Evolutionary conservation across 805 yeast genomes (phyloP).

Genomic region (Saccharomycopsis sp.): DNA sequence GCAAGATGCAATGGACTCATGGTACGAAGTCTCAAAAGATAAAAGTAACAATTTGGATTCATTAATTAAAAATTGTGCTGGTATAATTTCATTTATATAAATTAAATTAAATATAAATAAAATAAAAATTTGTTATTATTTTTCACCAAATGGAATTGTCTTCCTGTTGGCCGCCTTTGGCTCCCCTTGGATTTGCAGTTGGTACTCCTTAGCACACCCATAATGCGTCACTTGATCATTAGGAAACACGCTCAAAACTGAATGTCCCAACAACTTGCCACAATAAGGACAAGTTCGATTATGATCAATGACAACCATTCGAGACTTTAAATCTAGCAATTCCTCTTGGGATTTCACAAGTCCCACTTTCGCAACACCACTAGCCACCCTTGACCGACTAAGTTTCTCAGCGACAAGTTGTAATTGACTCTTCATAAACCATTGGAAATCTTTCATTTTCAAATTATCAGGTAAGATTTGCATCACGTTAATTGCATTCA

Average conservation of each 20-base stretch:
- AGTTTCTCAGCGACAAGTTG: conserved; percentile 25
- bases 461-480: conserved; percentile 8
- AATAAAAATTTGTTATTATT: conserved; percentile 3
- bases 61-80: conserved; percentile 71
- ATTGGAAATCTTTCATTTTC: conserved; percentile 20
- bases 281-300: conserved; percentile 33
- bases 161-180: neutral
- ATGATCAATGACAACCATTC: conserved; percentile 25
- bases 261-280: conserved; percentile 32
- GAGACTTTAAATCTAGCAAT: conserved; percentile 28
- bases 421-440: conserved; percentile 27
- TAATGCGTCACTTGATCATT: conserved; percentile 33
- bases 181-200: no score
- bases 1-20: conserved; percentile 39
- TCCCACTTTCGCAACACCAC: conserved; percentile 34
- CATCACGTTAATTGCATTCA: conserved; percentile 27
- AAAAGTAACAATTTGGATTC: conserved; percentile 52
- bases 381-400: conserved; percentile 27
- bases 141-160: conserved; percentile 10
- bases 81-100: conserved; percentile 52
- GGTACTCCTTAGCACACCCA: conserved; percentile 27
- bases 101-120: neutral
- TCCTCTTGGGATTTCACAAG: conserved; percentile 30
- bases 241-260: conserved; percentile 30
- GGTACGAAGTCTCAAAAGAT: conserved; percentile 38